phyloP scores from a whole-genome alignment of 257 asterid species.

The Verbascum thapsus region DNA sequence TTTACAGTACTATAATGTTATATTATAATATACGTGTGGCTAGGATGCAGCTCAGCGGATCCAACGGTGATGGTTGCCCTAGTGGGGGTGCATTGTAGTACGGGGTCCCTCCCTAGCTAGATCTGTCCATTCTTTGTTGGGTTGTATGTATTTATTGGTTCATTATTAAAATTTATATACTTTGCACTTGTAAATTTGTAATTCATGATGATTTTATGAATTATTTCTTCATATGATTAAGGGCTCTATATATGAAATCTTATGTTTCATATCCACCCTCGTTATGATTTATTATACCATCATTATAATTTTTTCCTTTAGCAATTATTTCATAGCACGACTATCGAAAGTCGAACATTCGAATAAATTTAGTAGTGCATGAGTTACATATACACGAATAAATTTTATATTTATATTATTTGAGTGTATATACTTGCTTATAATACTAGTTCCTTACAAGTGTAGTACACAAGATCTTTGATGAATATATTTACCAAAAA shows the following conservation, averaged over 20 bases:
- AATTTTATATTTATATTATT: too few relatives aligned
- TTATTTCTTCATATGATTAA: conserved; percentile 10
- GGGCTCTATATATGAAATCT: background rate
- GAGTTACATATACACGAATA: too few relatives aligned
- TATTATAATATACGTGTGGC: conserved; percentile 25
- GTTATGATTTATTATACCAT: too few relatives aligned
- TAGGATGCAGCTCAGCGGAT: conserved; percentile 36
- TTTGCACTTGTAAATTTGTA: background rate
- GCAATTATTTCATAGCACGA: too few relatives aligned
- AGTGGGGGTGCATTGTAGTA: conserved; percentile 16
- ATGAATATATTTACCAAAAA: too few relatives aligned
- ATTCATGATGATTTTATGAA: background rate
- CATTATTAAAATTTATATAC: background rate
- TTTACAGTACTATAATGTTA: background rate
- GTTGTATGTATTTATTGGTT: background rate
- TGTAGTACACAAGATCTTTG: too few relatives aligned
- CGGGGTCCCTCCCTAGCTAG: conserved; percentile 36
- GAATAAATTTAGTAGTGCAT: too few relatives aligned
- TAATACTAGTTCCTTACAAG: too few relatives aligned
- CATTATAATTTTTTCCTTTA: too few relatives aligned
- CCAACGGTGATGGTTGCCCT: conserved; percentile 40
- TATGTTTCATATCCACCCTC: too few relatives aligned
- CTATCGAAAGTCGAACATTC: too few relatives aligned
- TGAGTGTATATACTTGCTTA: too few relatives aligned
- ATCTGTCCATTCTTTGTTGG: conserved; percentile 44